Conservation (phyloP, 306 rosid genomes). For the Cicer arietinum region DNA sequence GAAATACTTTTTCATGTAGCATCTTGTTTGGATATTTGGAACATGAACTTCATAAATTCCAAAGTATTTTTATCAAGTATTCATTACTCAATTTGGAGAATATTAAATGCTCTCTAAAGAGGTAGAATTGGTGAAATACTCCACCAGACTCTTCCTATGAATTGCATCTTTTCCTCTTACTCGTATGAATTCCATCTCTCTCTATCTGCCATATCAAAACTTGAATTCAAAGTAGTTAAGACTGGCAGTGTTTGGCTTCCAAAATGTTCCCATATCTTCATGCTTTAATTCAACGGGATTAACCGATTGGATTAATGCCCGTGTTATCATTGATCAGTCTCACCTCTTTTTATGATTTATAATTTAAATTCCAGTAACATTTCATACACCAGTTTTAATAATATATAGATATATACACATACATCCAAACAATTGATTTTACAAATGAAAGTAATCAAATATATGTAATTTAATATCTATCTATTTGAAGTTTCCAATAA, state of each 20-base stretch:
- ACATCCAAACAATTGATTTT: not conserved
- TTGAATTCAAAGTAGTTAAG: not conserved
- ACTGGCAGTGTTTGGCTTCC: not conserved
- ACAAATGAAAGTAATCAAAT: constrained; percentile 8
- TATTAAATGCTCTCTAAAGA: not conserved
- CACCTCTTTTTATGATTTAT: not conserved
- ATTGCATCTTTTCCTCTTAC: not conserved
- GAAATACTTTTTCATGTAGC: not conserved
- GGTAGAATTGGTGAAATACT: constrained; percentile 3
- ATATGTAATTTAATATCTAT: not conserved
- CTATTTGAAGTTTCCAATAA: not conserved
- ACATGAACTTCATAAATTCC: constrained; percentile 12
- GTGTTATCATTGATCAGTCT: not conserved
- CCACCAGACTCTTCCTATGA: not conserved
- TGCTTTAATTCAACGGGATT: not conserved
- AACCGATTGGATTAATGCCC: not conserved
- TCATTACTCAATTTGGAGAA: not conserved
- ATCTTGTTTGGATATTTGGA: not conserved
- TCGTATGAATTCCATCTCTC: constrained; percentile 2
- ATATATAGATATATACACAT: not conserved
- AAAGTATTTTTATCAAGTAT: not conserved
- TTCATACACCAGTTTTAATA: not conserved
- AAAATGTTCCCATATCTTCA: not conserved
- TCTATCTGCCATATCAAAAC: not conserved
- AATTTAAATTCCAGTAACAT: constrained; percentile 8